Evolutionary conservation across 2,329 filamentous ascomycete genomes (phyloP), one percentile per base, ranked within the genome.

Genomic region (Teratosphaeriaceae sp.): DNA sequence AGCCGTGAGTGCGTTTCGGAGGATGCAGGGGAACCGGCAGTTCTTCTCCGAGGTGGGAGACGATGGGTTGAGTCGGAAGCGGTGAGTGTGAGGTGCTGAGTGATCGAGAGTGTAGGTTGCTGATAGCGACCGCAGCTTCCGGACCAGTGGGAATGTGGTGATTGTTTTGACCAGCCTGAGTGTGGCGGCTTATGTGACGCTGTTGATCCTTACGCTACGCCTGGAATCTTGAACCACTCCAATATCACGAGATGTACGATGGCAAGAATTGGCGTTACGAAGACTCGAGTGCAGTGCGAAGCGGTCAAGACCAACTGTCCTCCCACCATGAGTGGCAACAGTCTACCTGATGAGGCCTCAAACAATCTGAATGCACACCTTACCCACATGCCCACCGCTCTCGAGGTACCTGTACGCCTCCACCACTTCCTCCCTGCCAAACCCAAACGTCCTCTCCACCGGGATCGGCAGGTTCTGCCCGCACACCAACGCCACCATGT

Each of bases 1-100:
- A 60, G 73, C 86, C 20, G 87, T 94, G 46, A 85, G 88, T 55
- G 71, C 88, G 42, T 94, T 94, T 66, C 78, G 92, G 45, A 80
- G 92, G 42, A 86, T 89, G 60, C 86, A 96, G 66, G 89, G 92
- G 44, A 95, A 97, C 60, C 79, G 81, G 51, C 90, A 97, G 66
- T 97, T 98, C 69, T 97, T 97, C 66, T 78, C 74, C 47, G 72
- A 75, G 44, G 62, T 74, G 15, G 75, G 76, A 30, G 75, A 79
- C 30, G 76, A 81, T 59, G 79, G 79, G 2, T 59, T 80, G 52
- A 72, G 73, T 51, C 70, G 75, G 49, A 78, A 78, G 62, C 55
- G 58, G 48, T 55, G 46, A n/a, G 52, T 19, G 9, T 13, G n/a
- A 12, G 11, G 5, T 21, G 20, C 12, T 3, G 3, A 30, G 7